These are phyloP conservation scores for Vigna radiata DNA, from an alignment of 306 rosid genomes.

Conservation along the genomic window DNA sequence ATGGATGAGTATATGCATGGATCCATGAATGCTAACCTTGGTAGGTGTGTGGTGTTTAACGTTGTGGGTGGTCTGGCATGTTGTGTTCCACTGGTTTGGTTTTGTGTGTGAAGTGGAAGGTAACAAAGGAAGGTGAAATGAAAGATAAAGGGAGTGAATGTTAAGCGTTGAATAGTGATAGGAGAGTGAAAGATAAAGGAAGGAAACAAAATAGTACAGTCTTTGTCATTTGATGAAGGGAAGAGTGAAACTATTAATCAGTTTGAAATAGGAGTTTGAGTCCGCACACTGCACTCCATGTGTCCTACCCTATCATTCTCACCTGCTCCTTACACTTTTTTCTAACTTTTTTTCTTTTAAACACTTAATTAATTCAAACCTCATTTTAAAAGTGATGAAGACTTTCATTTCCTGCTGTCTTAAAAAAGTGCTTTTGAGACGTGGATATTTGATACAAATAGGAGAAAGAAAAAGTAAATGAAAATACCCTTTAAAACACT, in stretches of 20 bases:
- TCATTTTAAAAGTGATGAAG: too few species aligned
- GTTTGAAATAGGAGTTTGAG: slow-evolving; percentile 41
- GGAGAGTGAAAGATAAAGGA: background rate
- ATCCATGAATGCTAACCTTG: background rate
- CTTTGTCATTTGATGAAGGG: slow-evolving; percentile 34
- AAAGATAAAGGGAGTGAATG: too few species aligned
- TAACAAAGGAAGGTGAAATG: background rate
- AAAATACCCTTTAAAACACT: too few species aligned
- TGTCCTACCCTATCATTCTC: slow-evolving; percentile 12
- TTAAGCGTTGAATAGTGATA: background rate
- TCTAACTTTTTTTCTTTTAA: background rate
- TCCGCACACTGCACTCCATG: slow-evolving; percentile 43
- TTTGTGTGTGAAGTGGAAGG: background rate
- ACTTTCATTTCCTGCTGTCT: too few species aligned
- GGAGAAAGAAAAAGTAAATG: too few species aligned
- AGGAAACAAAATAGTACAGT: slow-evolving; percentile 31
- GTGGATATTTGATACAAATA: too few species aligned
- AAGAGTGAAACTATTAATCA: slow-evolving; percentile 8
- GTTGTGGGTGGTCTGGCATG: background rate
- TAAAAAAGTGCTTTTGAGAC: too few species aligned
- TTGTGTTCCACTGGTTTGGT: background rate
- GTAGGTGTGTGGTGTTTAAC: background rate
- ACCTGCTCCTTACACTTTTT: slow-evolving; percentile 19
- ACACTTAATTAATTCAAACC: too few species aligned
- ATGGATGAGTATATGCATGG: background rate